Evolutionary conservation across 768 basidiomycete species (phyloP), one percentile per base, ranked within the genome.

Genomic region (Rhodotorula sphaerocarpa): DNA sequence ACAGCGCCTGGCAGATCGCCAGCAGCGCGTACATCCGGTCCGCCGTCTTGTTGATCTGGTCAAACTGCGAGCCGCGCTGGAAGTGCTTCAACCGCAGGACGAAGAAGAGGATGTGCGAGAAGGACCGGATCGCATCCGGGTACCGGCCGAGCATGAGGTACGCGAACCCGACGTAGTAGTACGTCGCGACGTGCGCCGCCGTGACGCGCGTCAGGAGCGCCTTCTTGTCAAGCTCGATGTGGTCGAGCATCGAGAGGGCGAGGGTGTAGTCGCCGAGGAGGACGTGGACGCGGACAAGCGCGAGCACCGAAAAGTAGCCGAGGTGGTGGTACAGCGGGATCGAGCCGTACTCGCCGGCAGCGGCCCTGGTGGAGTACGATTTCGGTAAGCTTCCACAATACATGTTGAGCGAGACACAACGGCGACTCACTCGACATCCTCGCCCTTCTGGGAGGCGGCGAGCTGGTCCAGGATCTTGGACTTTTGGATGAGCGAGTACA

Each of bases 401-500:
- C 21, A 12, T 6, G 10, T 27, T 58, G 18, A 52, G 63, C 36
- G 23, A 41, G 42, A 30, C 31, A 25, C 27, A 34, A 12, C 14
- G 10, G 33, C 6, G n/a, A 50, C 63, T 28, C 48, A 50, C 65
- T 91, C 90, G 78, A 50, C 59, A 14, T 82, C 80, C 75, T 87
- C 87, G 30, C 90, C 88, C 67, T 84, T 80, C 71, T 87, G 83
- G 61, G 85, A 82, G 11, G 93, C 92, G 63, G 79, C 74, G 63
- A 99, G 84, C 76, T 91, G 88, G 75, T 96, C 91, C 76, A 92
- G 90, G 76, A 91, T 88, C 75, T 85, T 85, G 9, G 87, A 89
- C 77, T 97, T 97, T 82, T 97, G 93, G 67, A 99, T 92, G 70
- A 99, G 82, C 25, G 91, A 96, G 79, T 99, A 99, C 31, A 99